Conservation (phyloP, 768 basidiomycete genomes). For the Macrolepiota dolichaula region DNA sequence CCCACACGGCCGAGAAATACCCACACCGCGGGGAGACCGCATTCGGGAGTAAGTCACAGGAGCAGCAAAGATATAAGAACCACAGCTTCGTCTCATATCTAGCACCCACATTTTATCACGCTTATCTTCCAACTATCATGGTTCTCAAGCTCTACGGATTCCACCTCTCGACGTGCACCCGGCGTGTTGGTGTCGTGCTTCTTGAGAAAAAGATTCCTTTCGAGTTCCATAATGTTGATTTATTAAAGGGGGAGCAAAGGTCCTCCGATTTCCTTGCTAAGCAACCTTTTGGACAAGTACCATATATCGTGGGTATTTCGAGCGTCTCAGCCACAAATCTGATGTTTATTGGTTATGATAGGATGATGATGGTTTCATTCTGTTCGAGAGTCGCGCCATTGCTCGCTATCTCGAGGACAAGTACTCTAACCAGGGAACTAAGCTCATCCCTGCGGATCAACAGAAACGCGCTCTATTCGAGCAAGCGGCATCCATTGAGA, state of each 20-base stretch:
- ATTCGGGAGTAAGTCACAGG: too few species aligned
- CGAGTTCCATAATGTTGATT: slow-evolving; percentile 35
- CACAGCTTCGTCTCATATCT: not conserved
- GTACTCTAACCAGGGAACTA: slow-evolving; percentile 42
- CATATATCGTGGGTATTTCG: slow-evolving; percentile 31
- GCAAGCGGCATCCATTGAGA: slow-evolving; percentile 46
- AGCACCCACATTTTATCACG: not conserved
- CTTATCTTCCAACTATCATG: slow-evolving; percentile 17
- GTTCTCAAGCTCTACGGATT: slow-evolving; percentile 31
- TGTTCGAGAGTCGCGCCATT: slow-evolving; percentile 63
- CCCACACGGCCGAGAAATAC: too few species aligned
- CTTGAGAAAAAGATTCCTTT: slow-evolving; percentile 45
- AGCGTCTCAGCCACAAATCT: not conserved
- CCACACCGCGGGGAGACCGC: too few species aligned
- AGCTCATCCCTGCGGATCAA: slow-evolving; percentile 41
- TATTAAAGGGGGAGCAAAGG: slow-evolving; percentile 36
- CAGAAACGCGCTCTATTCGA: slow-evolving; percentile 38
- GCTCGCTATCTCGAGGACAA: slow-evolving; percentile 53
- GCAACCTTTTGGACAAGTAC: slow-evolving; percentile 55
- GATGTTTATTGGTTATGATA: slow-evolving; percentile 29
- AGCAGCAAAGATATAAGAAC: not conserved
- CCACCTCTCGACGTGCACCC: slow-evolving; percentile 37
- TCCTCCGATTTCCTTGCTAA: slow-evolving; percentile 24
- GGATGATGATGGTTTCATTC: slow-evolving; percentile 54
- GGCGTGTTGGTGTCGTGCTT: slow-evolving; percentile 38